Base-by-base conservation (phyloP, 441 rosid genomes). In the Pelargonium exstipulatum region DNA sequence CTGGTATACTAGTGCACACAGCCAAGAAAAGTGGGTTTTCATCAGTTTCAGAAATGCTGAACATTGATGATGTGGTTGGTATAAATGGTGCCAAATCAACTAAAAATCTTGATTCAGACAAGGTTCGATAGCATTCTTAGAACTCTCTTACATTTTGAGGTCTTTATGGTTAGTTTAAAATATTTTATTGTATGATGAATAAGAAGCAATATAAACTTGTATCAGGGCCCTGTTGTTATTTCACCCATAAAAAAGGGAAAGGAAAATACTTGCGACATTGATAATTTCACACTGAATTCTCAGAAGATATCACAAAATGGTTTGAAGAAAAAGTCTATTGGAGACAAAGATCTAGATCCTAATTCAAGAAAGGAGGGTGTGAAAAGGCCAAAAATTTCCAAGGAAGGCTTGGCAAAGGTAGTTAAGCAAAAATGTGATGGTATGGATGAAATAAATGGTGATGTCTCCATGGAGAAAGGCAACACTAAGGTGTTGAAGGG, bases 21-120 rank as follows among this genome's bases (percentile, higher is more conserved):
- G 97, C 97, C 14, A 93, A 89, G 74, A 85, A 83, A 29, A 74
- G 77, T 73, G 98, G 96, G 37, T 85, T 84, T 72, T 77, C 85
- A 16, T 93, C 94, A 12, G 96, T 90, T 73, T 88, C 84, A 18
- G 84, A 90, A 75, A 77, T 91, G 81, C 84, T 91, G 58, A 51
- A 77, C 68, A 69, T 77, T 68, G 80, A 77, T 69, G 91, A 90
- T 14, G 67, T 71, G 64, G 85, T 77, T 35, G 82, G 48, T 60
- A 78, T 80, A 42, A 61, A 65, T 62, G 76, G 32, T 62, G 75
- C 24, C 76, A 83, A 78, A 22, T 71, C 74, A 14, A 70, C 67
- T 43, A 78, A 79, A 66, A 46, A 69, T 57, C 58, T 18, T 45
- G 66, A 65, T 51, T 16, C 71, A 12, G 61, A 71, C n/a, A 79